Conservation (phyloP, 352 stramenopile species). For the Pythium volutum region DNA sequence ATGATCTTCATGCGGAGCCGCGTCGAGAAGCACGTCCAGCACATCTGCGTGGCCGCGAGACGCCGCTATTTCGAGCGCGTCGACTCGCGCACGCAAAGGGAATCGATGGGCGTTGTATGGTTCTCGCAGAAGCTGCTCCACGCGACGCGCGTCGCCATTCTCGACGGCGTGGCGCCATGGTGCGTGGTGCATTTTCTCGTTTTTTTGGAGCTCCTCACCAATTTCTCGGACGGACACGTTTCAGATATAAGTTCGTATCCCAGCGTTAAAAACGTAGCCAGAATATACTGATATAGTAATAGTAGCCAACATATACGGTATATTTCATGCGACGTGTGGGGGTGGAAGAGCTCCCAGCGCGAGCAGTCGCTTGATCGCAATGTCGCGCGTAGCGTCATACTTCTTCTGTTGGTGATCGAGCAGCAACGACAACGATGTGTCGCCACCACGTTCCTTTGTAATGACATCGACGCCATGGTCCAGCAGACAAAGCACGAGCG, state of each 20-base stretch:
- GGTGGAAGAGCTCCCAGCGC: background rate
- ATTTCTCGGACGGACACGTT: no score
- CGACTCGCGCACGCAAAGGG: background rate
- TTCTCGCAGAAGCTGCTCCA: background rate
- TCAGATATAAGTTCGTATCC: background rate
- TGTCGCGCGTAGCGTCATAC: background rate
- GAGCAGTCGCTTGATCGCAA: background rate
- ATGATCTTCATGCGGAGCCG: background rate
- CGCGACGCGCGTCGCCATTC: background rate
- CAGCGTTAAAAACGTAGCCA: background rate
- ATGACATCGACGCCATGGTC: background rate
- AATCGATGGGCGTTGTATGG: background rate
- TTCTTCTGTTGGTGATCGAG: background rate
- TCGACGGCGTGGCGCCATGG: slow-evolving; percentile 1
- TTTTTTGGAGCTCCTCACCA: no score
- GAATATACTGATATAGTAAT: background rate
- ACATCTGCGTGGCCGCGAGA: background rate
- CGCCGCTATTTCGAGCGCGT: slow-evolving; percentile 2
- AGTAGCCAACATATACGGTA: background rate
- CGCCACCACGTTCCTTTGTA: background rate
- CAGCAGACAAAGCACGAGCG: background rate
- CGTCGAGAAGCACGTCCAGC: slow-evolving; percentile 5
- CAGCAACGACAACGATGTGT: background rate
- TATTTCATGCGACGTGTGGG: background rate
- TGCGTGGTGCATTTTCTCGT: background rate